Conservation (phyloP, 2,329 filamentous ascomycete species). For the Xylaria sp. region DNA sequence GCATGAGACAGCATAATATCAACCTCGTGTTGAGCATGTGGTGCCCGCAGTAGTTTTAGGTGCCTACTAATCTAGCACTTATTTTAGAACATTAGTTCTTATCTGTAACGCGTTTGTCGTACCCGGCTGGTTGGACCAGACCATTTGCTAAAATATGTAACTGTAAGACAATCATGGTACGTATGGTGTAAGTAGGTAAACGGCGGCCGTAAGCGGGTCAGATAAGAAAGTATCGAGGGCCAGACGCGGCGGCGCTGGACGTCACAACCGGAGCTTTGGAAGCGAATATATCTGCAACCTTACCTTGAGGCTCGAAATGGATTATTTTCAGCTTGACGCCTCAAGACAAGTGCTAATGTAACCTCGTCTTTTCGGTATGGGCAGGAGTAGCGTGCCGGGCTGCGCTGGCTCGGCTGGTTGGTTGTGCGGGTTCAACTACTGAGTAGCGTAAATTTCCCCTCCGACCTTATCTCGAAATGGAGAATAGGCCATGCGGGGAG, state of each 20-base stretch:
- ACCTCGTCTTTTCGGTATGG: slow-evolving; percentile 23
- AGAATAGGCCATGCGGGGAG: slow-evolving; percentile 10
- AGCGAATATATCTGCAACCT: slow-evolving; percentile 31
- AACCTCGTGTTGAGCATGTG: slow-evolving; percentile 2
- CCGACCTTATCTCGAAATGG: not conserved
- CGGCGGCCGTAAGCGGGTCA: not conserved
- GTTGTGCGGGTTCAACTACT: not conserved
- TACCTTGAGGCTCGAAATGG: slow-evolving; percentile 32
- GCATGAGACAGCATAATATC: not conserved
- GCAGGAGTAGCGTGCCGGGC: not conserved
- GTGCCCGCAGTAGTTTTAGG: not conserved
- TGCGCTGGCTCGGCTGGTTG: not conserved
- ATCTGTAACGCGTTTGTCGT: not conserved
- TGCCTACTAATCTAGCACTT: not conserved
- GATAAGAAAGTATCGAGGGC: not conserved
- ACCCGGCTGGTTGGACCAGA: not conserved
- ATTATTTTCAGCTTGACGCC: slow-evolving; percentile 28
- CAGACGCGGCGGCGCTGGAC: not conserved
- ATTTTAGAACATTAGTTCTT: not conserved
- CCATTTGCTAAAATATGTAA: not conserved
- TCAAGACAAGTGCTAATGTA: slow-evolving; percentile 30
- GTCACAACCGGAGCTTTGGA: slow-evolving; percentile 4
- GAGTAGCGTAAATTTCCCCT: not conserved
- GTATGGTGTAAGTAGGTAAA: not conserved
- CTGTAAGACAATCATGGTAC: not conserved